These are phyloP conservation scores for Trichocomaceae sp. DNA, from an alignment of 2,329 filamentous ascomycete genomes.

Conservation along the genomic window DNA sequence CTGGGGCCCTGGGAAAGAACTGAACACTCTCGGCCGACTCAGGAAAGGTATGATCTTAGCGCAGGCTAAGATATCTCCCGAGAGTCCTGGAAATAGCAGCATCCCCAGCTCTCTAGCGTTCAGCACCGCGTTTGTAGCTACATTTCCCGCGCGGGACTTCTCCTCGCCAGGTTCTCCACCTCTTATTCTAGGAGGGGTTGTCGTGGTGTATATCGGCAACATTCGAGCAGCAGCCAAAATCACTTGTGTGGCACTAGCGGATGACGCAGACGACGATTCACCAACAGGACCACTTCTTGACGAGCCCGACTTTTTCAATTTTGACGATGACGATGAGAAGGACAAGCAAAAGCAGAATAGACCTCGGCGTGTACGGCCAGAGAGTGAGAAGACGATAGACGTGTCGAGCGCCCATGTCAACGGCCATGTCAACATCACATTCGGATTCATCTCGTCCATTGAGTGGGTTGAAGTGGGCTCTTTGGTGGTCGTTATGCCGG, in stretches of 20 bases:
- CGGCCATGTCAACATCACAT: conserved; percentile 42
- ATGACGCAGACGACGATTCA: conserved; percentile 24
- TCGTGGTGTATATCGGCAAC: conserved; percentile 79
- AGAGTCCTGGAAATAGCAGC: conserved; percentile 36
- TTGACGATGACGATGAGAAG: conserved; percentile 32
- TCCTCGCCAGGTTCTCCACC: conserved; percentile 40
- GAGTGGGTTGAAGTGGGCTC: conserved; percentile 54
- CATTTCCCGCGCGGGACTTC: conserved; percentile 59
- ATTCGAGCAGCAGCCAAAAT: conserved; percentile 76
- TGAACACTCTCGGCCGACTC: conserved; percentile 36
- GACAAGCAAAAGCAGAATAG: conserved; percentile 5
- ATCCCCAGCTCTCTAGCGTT: conserved; percentile 23
- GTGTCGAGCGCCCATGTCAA: conserved; percentile 17
- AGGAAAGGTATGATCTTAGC: conserved; percentile 80
- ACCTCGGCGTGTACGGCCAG: conserved; percentile 11
- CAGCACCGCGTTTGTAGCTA: conserved; percentile 64
- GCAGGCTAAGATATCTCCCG: conserved; percentile 6
- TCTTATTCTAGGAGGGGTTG: conserved; percentile 48
- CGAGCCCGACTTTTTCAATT: conserved; percentile 39
- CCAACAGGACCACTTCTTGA: conserved; percentile 21
- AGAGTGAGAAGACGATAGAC: conserved; percentile 25
- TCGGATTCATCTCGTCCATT: conserved; percentile 51
- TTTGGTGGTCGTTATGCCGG: conserved; percentile 55
- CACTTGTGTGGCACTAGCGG: conserved; percentile 45
- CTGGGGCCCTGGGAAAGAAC: conserved; percentile 17